Conservation (phyloP, 1,284 basidiomycete genomes). For the Boletus smithii region DNA sequence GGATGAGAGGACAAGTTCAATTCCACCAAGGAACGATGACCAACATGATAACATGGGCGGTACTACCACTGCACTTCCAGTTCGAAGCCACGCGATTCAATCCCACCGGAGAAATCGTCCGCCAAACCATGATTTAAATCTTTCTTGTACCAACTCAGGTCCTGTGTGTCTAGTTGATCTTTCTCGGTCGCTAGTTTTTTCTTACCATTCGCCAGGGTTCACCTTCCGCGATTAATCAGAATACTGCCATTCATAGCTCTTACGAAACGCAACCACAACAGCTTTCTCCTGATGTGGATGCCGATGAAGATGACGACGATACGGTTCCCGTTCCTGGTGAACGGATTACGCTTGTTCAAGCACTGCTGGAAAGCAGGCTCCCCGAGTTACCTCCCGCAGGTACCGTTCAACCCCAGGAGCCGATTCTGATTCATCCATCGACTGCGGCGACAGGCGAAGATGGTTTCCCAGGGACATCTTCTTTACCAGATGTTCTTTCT, state of each 20-base stretch:
- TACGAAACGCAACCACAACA: conserved; percentile 16
- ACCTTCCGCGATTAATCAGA: conserved; percentile 27
- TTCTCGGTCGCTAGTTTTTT: conserved; percentile 62
- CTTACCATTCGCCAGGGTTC: conserved; percentile 62
- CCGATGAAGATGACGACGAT: conserved; percentile 63
- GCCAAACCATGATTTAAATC: conserved; percentile 59
- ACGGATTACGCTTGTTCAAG: conserved; percentile 66
- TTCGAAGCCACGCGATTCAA: conserved; percentile 32
- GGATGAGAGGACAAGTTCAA: conserved; percentile 75
- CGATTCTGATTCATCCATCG: conserved; percentile 54
- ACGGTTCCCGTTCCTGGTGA: conserved; percentile 41
- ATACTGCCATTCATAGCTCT: conserved; percentile 12
- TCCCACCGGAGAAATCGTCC: conserved; percentile 52
- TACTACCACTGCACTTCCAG: conserved; percentile 24
- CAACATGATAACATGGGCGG: conserved; percentile 13
- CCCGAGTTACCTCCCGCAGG: conserved; percentile 70
- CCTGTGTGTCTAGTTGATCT: conserved; percentile 44
- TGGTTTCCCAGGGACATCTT: conserved; percentile 45
- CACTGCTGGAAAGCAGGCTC: conserved; percentile 71
- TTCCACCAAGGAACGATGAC: conserved; percentile 26
- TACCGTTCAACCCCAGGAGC: conserved; percentile 59
- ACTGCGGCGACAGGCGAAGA: conserved; percentile 39
- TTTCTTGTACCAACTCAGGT: conserved; percentile 38
- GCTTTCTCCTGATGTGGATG: conserved; percentile 42
- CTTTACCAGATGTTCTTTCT: conserved; percentile 46